Percentiles rank a stretch among this genome's conserved stretches.
Conservation (phyloP, 2,329 filamentous ascomycete species). For the Hypoxylon sp. region DNA sequence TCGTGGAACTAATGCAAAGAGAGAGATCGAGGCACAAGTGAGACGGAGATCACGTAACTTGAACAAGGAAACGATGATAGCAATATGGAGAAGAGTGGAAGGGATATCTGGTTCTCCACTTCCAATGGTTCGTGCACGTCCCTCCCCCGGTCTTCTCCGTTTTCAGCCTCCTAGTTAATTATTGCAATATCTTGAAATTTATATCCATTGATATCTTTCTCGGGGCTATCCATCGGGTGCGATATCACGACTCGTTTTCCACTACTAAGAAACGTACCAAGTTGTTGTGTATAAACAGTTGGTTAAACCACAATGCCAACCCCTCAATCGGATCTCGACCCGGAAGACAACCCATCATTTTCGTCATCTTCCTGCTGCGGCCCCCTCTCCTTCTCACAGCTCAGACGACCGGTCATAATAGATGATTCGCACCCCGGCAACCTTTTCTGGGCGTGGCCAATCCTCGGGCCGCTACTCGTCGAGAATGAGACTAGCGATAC, state of each 20-base stretch:
- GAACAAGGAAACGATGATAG: too few relatives aligned
- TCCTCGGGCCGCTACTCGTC: slow-evolving; percentile 74
- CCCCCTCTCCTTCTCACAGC: slow-evolving; percentile 46
- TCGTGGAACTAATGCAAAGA: slow-evolving; percentile 1
- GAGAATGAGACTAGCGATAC: slow-evolving; percentile 79
- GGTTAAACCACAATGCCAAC: slow-evolving; percentile 23
- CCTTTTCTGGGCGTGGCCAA: slow-evolving; percentile 66
- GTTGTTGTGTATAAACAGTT: too few relatives aligned
- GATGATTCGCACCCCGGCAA: slow-evolving; percentile 45
- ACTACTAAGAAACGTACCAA: too few relatives aligned
- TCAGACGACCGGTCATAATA: slow-evolving; percentile 56
- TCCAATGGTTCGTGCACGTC: slow-evolving; percentile 6
- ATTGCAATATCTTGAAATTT: slow-evolving; percentile 1
- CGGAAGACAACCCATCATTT: slow-evolving; percentile 48
- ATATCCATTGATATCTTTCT: neutral
- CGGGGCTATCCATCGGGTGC: neutral
- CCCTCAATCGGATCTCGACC: slow-evolving; percentile 45
- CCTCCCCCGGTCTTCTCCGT: slow-evolving; percentile 1
- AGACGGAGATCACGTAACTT: slow-evolving; percentile 11
- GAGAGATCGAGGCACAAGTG: neutral
- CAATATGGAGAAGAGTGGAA: too few relatives aligned
- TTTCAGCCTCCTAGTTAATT: slow-evolving; percentile 22
- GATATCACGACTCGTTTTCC: too few relatives aligned
- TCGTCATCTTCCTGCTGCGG: slow-evolving; percentile 51
- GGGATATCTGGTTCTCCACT: too few relatives aligned